Evolutionary conservation across 768 basidiomycete species (phyloP), one percentile per base, ranked within the genome.

Genomic region (Trametes cingulata): DNA sequence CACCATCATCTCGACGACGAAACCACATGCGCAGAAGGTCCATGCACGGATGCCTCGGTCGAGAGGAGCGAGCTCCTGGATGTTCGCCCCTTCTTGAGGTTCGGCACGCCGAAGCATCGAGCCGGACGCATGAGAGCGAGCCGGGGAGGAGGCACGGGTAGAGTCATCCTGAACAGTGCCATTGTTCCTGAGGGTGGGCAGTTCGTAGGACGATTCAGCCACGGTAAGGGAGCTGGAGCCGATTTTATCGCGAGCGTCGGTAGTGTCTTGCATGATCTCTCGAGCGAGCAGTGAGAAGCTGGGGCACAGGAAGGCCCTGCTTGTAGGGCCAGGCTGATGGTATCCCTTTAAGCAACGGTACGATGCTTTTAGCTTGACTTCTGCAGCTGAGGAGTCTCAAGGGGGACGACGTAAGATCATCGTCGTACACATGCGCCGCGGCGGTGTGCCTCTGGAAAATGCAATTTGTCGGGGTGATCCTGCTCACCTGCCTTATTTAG

Each of bases 41-140:
- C 65, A 68, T n/a, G 67, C 68, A 24, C 52, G 36, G 27, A 63
- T 22, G 25, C 67, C 66, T 22, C 61, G 55, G 25, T 68, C 66
- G 15, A 67, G 45, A 2, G 65, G 56, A 0, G 61, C 57, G 3
- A 68, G 66, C 27, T 68, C 65, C n/a, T 66, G 65, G 22, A 66
- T 48, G 19, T 53, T 59, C 33, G 60, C 33, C 1, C 60, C 60
- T 20, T 61, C 54, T 25, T 56, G 49, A 22, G 60, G 60, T 36
- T 61, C 54, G 0, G 60, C 20, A 22, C 40, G 53, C 35, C 50
- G 54, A 15, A 61, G 55, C 33, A 56, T 36, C 35, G 55, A 55
- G 14, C 47, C 40, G 29, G 59, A 55, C 19, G 46, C 36, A 41
- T 51, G 43, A 2, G 60, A 61, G 27, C 47, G 56, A 5, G 42